Evolutionary conservation across 2,329 filamentous ascomycete genomes (phyloP), one percentile per base, ranked within the genome.

Genomic region (Cercospora zeae-maydis): DNA sequence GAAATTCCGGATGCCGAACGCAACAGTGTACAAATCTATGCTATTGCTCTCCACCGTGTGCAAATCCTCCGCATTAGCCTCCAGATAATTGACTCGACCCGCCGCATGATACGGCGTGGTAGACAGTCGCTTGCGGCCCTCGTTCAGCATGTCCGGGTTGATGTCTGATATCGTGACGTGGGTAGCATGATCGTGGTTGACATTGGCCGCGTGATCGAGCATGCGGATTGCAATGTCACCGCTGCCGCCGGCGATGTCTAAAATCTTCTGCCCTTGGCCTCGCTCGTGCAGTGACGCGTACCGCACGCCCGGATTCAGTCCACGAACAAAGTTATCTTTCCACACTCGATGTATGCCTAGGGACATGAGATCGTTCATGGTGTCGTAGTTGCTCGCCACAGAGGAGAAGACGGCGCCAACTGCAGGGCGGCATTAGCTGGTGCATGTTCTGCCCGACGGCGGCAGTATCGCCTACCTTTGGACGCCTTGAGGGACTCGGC

Each of bases 361-460:
- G 7, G 95, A 98, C 95, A 99, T 99, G 70, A 98, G 84, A 77
- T 99, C 95, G 80, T 99, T 99, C 95, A 99, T 99, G 66, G 88
- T 89, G 78, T 99, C 95, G 79, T 99, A 99, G 16, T 90, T 92
- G 66, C 91, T 88, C 69, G 95, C 95, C 42, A 99, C 95, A 69
- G 90, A 97, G 77, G 91, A 93, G 81, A 99, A 99, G 63, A 99
- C 95, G 45, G 86, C 87, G 64, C 90, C 90, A 42, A 97, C 93
- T 83, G 80, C 77, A 68, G 2, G 13, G 37, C 2, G 10, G 14
- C 24, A 54, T 71, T 33, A 68, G 69, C 39, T 45, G 8, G 0
- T 19, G 42, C 30, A 33, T 13, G 10, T 11, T 21, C 9, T 30
- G 14, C 4, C n/a, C 31, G 24, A 27, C n/a, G 11, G 27, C 16